Percentiles rank a stretch among this genome's conserved stretches.
phyloP scores from a whole-genome alignment of 2,329 filamentous ascomycete genomes.

The Pestalotiopsis fici region DNA sequence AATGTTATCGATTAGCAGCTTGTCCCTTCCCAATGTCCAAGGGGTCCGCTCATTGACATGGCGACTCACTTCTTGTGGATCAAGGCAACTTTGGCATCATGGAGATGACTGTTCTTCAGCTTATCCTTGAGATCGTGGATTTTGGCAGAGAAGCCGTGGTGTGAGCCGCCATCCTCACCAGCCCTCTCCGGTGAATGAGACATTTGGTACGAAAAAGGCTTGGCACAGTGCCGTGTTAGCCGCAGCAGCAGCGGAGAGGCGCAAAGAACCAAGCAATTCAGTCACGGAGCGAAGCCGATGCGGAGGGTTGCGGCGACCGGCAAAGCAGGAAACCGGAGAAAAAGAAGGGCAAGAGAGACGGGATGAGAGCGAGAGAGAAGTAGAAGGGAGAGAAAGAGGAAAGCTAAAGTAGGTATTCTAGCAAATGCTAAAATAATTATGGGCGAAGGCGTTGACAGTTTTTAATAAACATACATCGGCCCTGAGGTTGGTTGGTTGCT shows the following conservation, averaged over 20 bases:
- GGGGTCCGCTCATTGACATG: not conserved
- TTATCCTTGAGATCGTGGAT: conserved; percentile 51
- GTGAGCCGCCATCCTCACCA: conserved; percentile 12
- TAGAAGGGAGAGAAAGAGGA: not conserved
- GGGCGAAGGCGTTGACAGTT: not conserved
- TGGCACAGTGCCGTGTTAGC: conserved; percentile 2
- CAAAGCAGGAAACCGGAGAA: not conserved
- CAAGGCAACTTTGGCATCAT: conserved; percentile 58
- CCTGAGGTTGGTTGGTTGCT: not conserved
- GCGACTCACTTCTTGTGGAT: conserved; percentile 57
- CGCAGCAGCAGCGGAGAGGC: not conserved
- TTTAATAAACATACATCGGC: not conserved
- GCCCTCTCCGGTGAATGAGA: conserved; percentile 2
- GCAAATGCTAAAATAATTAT: not conserved
- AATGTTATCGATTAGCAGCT: not conserved
- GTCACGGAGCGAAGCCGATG: not conserved
- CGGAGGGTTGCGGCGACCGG: not conserved
- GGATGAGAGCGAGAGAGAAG: not conserved
- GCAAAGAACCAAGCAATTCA: too few relatives aligned
- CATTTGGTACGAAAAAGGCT: conserved; percentile 2
- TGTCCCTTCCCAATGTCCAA: not conserved
- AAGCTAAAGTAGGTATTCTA: not conserved
- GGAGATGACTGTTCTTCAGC: conserved; percentile 52
- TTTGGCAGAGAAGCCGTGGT: conserved; percentile 42
- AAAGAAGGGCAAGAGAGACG: not conserved